Evolutionary conservation across 2,329 filamentous ascomycete genomes (phyloP).

Genomic region (Colletotrichum cordylinicola): DNA sequence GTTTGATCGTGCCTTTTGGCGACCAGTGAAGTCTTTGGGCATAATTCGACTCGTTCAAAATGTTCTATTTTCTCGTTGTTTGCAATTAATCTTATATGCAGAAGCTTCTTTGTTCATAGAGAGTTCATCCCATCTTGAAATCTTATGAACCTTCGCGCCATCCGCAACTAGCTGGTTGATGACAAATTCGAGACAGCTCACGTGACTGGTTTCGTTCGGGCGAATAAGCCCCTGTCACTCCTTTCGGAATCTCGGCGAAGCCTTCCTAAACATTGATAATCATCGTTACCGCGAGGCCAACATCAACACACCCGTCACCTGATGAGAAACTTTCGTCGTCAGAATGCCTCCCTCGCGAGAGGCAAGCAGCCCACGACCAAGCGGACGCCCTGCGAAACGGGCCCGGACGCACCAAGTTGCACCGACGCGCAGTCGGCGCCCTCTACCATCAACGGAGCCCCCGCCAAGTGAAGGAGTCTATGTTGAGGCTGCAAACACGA

Average conservation of each 20-base stretch:
- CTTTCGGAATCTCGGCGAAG: neutral
- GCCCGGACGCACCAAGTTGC: neutral
- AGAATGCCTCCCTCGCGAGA: neutral
- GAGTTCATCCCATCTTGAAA: neutral
- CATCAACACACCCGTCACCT: fast-evolving
- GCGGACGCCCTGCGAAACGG: neutral
- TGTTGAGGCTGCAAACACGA: neutral
- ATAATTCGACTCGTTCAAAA: neutral
- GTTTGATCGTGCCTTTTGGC: neutral
- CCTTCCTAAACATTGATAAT: fast-evolving
- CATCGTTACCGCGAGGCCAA: neutral
- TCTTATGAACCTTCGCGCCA: neutral
- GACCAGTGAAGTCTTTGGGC: neutral
- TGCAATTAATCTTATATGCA: neutral
- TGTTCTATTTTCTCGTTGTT: fast-evolving
- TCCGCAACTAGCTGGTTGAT: neutral
- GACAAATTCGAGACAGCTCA: neutral
- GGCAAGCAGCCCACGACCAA: neutral
- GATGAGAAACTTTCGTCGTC: fast-evolving
- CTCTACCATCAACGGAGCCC: neutral
- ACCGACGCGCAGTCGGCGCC: neutral
- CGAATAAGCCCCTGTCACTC: neutral
- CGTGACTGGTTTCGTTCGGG: neutral
- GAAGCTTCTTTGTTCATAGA: neutral
- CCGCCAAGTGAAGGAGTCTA: fast-evolving